Evolutionary conservation across 2,329 filamentous ascomycete species (phyloP).

Genomic region (Claviceps citrina): DNA sequence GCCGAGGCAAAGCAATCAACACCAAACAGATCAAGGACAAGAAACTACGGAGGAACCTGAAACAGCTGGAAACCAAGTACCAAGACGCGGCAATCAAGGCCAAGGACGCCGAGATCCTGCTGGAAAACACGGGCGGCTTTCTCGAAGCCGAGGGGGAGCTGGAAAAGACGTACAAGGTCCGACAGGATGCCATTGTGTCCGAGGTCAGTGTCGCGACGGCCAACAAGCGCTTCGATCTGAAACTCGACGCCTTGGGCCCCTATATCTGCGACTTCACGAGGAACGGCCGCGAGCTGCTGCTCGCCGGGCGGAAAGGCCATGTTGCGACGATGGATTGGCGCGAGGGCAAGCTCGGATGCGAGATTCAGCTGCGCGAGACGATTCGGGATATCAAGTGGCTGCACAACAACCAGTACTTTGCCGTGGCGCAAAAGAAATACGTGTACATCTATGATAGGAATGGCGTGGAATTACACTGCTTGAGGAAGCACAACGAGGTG

Average conservation of each 20-base stretch:
- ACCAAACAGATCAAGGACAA: constrained; percentile 67
- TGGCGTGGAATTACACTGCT: constrained; percentile 81
- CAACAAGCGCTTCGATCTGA: constrained; percentile 85
- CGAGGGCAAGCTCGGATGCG: constrained; percentile 77
- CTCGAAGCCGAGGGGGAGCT: constrained; percentile 77
- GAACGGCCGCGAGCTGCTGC: constrained; percentile 71
- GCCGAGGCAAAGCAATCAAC: constrained; percentile 63
- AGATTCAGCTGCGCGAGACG: constrained; percentile 81
- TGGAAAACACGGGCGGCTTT: constrained; percentile 75
- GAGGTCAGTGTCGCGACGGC: constrained; percentile 69
- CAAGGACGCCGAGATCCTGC: constrained; percentile 87
- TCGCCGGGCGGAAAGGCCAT: constrained; percentile 86
- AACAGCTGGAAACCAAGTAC: constrained; percentile 66
- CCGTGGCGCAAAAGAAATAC: constrained; percentile 89
- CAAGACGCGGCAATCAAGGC: constrained; percentile 67
- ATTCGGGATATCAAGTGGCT: constrained; percentile 81
- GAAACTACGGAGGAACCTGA: constrained; percentile 72
- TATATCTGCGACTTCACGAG: constrained; percentile 81
- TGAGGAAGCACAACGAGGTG: constrained; percentile 81
- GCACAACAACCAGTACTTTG: constrained; percentile 89
- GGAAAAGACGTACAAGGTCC: constrained; percentile 82
- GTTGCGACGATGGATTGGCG: constrained; percentile 95
- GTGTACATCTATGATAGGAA: constrained; percentile 91
- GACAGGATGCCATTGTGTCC: constrained; percentile 68
- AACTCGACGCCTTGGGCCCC: constrained; percentile 66